phyloP scores from a whole-genome alignment of 2,329 filamentous ascomycete species.

The Colletotrichum camelliae region DNA sequence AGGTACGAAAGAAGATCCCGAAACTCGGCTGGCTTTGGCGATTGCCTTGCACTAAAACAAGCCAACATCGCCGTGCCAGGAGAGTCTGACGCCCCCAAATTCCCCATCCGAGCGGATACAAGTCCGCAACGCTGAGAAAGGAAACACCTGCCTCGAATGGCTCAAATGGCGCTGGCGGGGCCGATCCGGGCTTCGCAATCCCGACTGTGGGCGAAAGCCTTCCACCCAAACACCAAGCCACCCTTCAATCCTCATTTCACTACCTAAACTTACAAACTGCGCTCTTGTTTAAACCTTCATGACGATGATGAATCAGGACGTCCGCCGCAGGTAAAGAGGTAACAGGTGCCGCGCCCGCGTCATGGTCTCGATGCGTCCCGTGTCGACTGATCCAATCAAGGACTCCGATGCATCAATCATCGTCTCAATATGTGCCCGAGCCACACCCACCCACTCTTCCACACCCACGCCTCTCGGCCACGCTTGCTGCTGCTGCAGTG shows the following conservation, averaged over 20 bases:
- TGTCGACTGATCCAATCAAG: background rate
- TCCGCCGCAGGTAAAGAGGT: background rate
- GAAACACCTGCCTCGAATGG: background rate
- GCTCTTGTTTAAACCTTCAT: background rate
- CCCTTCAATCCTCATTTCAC: background rate
- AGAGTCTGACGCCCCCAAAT: constrained; percentile 3
- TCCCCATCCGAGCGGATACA: constrained; percentile 2
- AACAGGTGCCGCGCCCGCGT: background rate
- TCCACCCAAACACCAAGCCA: background rate
- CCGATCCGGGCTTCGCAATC: background rate
- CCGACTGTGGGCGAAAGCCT: background rate
- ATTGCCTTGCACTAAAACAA: constrained; percentile 6
- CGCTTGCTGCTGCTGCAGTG: background rate
- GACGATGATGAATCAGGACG: background rate
- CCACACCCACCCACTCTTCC: background rate
- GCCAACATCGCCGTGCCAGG: background rate
- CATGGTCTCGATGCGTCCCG: background rate
- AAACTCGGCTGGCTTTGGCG: background rate
- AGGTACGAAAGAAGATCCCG: background rate
- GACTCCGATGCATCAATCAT: background rate
- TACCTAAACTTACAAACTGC: background rate
- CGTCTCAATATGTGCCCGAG: background rate
- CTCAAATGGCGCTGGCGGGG: background rate
- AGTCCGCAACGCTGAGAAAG: background rate
- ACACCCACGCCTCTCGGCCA: background rate